Evolutionary conservation across 495 filamentous ascomycete species (phyloP), one percentile per base, ranked within the genome.

Genomic region (Penicillium verhagenii): DNA sequence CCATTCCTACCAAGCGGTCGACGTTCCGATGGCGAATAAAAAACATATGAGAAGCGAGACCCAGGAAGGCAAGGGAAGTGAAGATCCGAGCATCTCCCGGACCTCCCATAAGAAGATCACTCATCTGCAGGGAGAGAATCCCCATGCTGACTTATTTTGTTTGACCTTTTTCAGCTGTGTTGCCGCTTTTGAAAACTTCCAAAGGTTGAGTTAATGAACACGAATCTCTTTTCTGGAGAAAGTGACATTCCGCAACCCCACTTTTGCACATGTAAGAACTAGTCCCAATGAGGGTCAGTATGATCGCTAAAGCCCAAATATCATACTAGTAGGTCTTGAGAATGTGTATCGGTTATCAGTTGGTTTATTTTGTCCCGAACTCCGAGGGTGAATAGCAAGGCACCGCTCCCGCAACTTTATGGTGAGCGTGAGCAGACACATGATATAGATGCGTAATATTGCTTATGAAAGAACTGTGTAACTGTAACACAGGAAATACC

Each of bases 31-130:
- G 25, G 14, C 46, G 26, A 37, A 49, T 35, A 37, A 49, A 49
- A 19, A 49, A 49, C 14, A 23, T 14, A 49, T 49, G 46, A 49
- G 46, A 49, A 33, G 46, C 19, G 7, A 49, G 46, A 49, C 46
- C 46, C 18, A 49, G 28, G 28, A 37, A 0, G 19, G 46, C 46
- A 16, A 49, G 46, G 29, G 46, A 23, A 33, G 18, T 5, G 46
- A 49, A 33, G 26, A 49, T 46, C 43, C 13, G 43, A 18, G 23
- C 25, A 19, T 46, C 11, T 46, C 23, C 16, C 23, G 23, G 23
- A 19, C 2, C 25, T 28, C 25, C 43, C 7, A 19, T 21, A 42
- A 21, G 39, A 42, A 21, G 6, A 42, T 42, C 11, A 21, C 39
- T 42, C 39, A 42, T 42, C 39, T 42, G 39, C 18, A 21, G 21